phyloP scores from a whole-genome alignment of 768 basidiomycete genomes.

The Pleurotus citrinopileatus region DNA sequence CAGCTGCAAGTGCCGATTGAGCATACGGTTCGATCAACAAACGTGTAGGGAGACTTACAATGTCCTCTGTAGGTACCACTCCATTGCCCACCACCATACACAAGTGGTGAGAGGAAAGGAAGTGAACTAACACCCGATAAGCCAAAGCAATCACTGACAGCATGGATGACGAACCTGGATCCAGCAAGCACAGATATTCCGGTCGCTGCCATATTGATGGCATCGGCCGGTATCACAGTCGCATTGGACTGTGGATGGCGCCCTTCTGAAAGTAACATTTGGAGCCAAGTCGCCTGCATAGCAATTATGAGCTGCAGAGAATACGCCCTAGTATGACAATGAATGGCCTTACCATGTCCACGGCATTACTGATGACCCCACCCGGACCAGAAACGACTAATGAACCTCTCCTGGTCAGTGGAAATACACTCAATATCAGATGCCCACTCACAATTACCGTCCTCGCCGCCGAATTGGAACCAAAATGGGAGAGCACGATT shows the following conservation, averaged over 20 bases:
- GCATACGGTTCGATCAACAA: not conserved
- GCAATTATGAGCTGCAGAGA: not conserved
- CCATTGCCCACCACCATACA: conserved; percentile 23
- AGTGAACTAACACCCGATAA: conserved; percentile 12
- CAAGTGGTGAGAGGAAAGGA: conserved; percentile 23
- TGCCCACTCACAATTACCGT: conserved; percentile 18
- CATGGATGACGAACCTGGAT: conserved; percentile 16
- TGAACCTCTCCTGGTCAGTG: not conserved
- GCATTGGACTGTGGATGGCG: conserved; percentile 19
- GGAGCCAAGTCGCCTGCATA: conserved; percentile 26
- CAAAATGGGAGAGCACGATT: conserved; percentile 19
- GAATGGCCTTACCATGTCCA: conserved; percentile 20
- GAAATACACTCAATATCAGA: not conserved
- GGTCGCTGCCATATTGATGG: conserved; percentile 20
- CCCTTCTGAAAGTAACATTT: conserved; percentile 24
- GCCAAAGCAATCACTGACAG: not conserved
- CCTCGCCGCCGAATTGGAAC: conserved; percentile 18
- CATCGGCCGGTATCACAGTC: conserved; percentile 21
- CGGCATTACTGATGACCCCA: conserved; percentile 26
- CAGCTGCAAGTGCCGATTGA: not conserved
- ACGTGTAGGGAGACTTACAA: conserved; percentile 14
- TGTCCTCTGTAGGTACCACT: conserved; percentile 22
- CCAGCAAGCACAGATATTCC: conserved; percentile 18
- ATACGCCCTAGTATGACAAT: not conserved
- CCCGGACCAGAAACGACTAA: conserved; percentile 23